A percentile compares a stretch with the other conserved stretches of the same genome.
phyloP scores from a whole-genome alignment of 345 rosid genomes.

The Pelargonium nanum region DNA sequence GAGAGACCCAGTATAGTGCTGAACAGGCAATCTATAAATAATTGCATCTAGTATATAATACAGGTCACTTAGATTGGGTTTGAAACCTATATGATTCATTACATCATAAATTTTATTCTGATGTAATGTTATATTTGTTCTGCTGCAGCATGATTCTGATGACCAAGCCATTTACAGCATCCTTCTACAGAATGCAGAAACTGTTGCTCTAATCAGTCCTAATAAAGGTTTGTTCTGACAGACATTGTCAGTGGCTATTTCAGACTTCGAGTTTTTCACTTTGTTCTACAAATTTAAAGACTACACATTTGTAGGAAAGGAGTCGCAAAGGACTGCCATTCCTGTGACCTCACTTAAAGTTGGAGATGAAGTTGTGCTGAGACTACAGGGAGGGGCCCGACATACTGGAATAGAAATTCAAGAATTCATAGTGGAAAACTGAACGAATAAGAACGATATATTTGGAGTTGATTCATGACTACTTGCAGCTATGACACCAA shows the following conservation, averaged over 20 bases:
- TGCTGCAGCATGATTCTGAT: slow-evolving; percentile 34
- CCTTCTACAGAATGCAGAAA: slow-evolving; percentile 76
- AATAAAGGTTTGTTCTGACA: slow-evolving; percentile 27
- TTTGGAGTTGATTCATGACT: neutral
- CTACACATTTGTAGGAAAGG: slow-evolving; percentile 29
- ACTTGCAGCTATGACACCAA: neutral
- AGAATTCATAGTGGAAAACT: slow-evolving; percentile 73
- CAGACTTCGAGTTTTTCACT: too few relatives aligned
- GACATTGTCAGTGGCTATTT: too few relatives aligned
- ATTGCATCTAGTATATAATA: neutral
- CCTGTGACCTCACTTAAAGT: slow-evolving; percentile 61
- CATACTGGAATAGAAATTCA: slow-evolving; percentile 82
- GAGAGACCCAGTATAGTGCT: too few relatives aligned
- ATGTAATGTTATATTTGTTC: too few relatives aligned
- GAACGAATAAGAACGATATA: slow-evolving; percentile 15
- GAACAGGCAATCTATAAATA: too few relatives aligned
- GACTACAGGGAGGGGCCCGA: slow-evolving; percentile 67
- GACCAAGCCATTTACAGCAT: slow-evolving; percentile 33
- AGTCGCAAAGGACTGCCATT: slow-evolving; percentile 24
- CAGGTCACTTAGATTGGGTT: neutral
- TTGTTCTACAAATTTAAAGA: neutral
- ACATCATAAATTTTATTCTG: too few relatives aligned
- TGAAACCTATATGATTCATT: neutral
- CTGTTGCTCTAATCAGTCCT: slow-evolving; percentile 61
- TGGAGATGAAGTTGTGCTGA: slow-evolving; percentile 54